phyloP scores from a whole-genome alignment of 2,329 filamentous ascomycete genomes.

The Orbilia oligospora region DNA sequence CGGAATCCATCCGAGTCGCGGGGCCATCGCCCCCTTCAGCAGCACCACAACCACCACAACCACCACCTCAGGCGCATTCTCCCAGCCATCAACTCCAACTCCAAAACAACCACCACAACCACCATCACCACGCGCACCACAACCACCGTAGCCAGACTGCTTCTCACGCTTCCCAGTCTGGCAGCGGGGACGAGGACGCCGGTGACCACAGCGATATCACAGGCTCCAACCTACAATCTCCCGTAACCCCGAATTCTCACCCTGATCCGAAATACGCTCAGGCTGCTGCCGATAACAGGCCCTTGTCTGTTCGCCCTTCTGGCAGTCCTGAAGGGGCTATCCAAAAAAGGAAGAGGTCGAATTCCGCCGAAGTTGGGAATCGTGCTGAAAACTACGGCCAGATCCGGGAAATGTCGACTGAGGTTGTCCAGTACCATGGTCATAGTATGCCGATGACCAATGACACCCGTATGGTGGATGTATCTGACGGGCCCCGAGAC shows the following conservation, averaged over 20 bases:
- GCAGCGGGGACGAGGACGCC: slow-evolving; percentile 57
- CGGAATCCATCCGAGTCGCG: slow-evolving; percentile 44
- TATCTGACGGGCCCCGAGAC: slow-evolving; percentile 34
- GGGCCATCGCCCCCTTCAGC: slow-evolving; percentile 36
- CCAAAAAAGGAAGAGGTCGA: slow-evolving; percentile 52
- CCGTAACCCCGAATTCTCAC: slow-evolving; percentile 57
- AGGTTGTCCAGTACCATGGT: slow-evolving; percentile 57
- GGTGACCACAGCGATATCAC: slow-evolving; percentile 56
- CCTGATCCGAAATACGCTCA: slow-evolving; percentile 56
- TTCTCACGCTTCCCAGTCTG: slow-evolving; percentile 57
- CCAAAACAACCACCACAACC: slow-evolving; percentile 37
- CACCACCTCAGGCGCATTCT: slow-evolving; percentile 21
- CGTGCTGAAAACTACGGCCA: slow-evolving; percentile 56
- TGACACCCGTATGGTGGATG: slow-evolving; percentile 56
- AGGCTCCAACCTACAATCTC: slow-evolving; percentile 52
- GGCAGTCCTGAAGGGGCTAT: slow-evolving; percentile 49
- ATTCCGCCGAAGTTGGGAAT: slow-evolving; percentile 39
- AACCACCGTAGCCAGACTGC: slow-evolving; percentile 57
- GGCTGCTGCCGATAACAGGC: slow-evolving; percentile 44
- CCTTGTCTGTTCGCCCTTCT: slow-evolving; percentile 33
- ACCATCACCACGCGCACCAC: slow-evolving; percentile 36
- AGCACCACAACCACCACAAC: not conserved
- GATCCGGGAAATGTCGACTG: slow-evolving; percentile 53
- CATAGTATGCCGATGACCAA: slow-evolving; percentile 60
- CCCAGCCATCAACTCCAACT: slow-evolving; percentile 41